Conservation (phyloP, 495 filamentous ascomycete species). For the Mytilinidion resinicola region DNA sequence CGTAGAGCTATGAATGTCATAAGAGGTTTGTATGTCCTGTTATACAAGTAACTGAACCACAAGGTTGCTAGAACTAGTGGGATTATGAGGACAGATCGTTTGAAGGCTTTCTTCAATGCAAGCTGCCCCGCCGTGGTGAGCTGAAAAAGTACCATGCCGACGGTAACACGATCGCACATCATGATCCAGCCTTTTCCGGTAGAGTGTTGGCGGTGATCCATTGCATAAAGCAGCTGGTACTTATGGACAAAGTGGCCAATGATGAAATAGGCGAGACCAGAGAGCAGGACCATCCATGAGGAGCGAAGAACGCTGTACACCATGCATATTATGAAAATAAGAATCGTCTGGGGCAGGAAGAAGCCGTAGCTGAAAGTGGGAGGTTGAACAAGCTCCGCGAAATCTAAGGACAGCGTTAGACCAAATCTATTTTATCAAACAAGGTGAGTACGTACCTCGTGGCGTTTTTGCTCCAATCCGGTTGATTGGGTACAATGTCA, state of each 20-base stretch:
- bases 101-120: constrained; percentile 64
- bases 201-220: constrained; percentile 95
- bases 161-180: constrained; percentile 81
- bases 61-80: constrained; percentile 73
- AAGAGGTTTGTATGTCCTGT: constrained; percentile 69
- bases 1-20: constrained; percentile 87
- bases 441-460: constrained; percentile 42
- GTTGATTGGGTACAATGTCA: constrained; percentile 75
- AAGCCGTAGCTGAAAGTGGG: constrained; percentile 93
- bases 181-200: constrained; percentile 92
- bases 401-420: constrained; percentile 47
- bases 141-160: constrained; percentile 83
- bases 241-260: constrained; percentile 95
- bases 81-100: constrained; percentile 60
- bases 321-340: constrained; percentile 88
- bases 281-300: constrained; percentile 73
- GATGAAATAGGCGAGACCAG: constrained; percentile 81
- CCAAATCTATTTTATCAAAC: background rate
- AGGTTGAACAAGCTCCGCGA: constrained; percentile 74
- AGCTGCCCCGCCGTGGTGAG: constrained; percentile 84
- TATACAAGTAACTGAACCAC: constrained; percentile 77
- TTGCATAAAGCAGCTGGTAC: constrained; percentile 94
- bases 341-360: constrained; percentile 83
- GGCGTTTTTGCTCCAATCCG: constrained; percentile 79
- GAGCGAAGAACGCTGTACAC: constrained; percentile 86